These are phyloP conservation scores for Nakazawaea wickerhamii DNA, from an alignment of 805 yeast genomes.

Conservation along the genomic window DNA sequence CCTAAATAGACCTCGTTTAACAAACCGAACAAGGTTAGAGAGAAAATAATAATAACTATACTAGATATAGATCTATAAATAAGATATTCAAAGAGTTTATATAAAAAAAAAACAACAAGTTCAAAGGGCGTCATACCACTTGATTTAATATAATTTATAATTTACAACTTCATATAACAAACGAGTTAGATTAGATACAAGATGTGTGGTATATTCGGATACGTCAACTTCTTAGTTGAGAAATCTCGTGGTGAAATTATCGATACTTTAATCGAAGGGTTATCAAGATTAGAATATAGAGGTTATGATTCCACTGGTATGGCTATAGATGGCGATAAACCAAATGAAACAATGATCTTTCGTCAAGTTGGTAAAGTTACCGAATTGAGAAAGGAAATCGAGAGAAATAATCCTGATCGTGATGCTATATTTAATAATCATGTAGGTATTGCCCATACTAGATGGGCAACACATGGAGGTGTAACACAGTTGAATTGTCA, in stretches of 20 bases:
- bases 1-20: too few relatives aligned
- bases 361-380: conserved; percentile 91
- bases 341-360: conserved; percentile 64
- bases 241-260: conserved; percentile 89
- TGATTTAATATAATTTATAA: too few relatives aligned
- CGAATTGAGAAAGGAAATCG: conserved; percentile 65
- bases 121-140: too few relatives aligned
- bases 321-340: conserved; percentile 86
- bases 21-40: too few relatives aligned
- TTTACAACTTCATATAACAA: too few relatives aligned
- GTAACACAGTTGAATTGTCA: conserved; percentile 86
- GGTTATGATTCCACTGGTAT: conserved; percentile 98
- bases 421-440: conserved; percentile 71
- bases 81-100: too few relatives aligned
- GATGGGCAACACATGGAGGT: conserved; percentile 99
- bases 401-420: conserved; percentile 44
- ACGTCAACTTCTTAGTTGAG: conserved; percentile 91
- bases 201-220: conserved; percentile 93
- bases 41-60: too few relatives aligned
- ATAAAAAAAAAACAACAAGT: too few relatives aligned
- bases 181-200: too few relatives aligned
- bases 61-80: too few relatives aligned
- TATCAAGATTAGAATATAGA: conserved; percentile 85
- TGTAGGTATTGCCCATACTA: conserved; percentile 96
- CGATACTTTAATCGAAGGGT: conserved; percentile 82